Base-by-base conservation (phyloP, 352 stramenopile genomes). In the Pythium pyrilobum region DNA sequence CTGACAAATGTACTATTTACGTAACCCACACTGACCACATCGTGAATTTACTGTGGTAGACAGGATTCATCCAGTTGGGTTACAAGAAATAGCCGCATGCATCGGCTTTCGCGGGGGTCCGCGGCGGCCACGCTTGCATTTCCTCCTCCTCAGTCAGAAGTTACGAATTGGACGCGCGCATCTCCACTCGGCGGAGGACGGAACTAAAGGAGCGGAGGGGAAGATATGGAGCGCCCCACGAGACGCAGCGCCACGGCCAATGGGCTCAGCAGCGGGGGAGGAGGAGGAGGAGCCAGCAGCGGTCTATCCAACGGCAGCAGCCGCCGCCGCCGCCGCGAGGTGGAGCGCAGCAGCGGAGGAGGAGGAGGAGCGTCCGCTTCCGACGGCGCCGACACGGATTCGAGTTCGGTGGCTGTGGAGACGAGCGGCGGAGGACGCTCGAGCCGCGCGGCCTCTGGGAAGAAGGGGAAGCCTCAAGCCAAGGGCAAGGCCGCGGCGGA, bases 331-430 rank as follows among this genome's bases (percentile, higher is more conserved):
- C 62, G 71, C n/a, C 51, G 60, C 27, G 55, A 69, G 36, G 23
- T 67, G 53, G 42, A 72, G 64, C 25, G 54, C 41, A 53, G 59
- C 53, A 44, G 54, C 60, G 34, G 52, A 62, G 47, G 51, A 52
- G 33, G 38, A 20, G 43, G 40, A 31, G 54, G 67, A 66, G 34
- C 77, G 68, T 53, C 69, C 60, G 42, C 21, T 40, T 89, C 79
- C 13, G 76, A 89, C 51, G 76, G 68, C 33, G 71, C 60, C 31
- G 80, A 87, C 37, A 84, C 77, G 16, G 77, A 88, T 56, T 74
- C 71, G 31, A 86, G 74, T 47, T 71, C 71, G 5, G 56, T 67
- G 29, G 60, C 57, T 18, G 39, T 51, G 42, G 55, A 62, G 29
- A 51, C 28, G 28, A 36, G 37, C 32, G 49, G 36, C 46, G 56